Base-by-base conservation (phyloP, 228 moss, liverwort and hornwort genomes). In the Sphagnum magellanicum region DNA sequence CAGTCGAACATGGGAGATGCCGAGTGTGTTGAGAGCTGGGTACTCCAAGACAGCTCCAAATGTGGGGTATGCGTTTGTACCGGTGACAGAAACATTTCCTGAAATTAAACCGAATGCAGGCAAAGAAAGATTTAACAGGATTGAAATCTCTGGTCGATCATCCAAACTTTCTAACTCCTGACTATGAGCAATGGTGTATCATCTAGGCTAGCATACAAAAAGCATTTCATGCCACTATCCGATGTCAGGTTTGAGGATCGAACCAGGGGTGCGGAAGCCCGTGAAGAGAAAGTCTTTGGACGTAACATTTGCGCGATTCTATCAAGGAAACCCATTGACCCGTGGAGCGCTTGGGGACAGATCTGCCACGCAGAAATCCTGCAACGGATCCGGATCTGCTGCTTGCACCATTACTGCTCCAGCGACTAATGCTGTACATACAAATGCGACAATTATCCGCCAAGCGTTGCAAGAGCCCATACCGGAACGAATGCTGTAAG, bases 331-430 rank as follows among this genome's bases (percentile, higher is more conserved):
- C 46, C 10, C 10, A 59, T 51, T 78, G 81, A 63, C 16, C 6
- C 6, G 12, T 16, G 5, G 9, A 6, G 12, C 61, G 16, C 6
- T 13, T 6, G 11, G 11, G n/a, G 62, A 62, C 4, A 62, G 8
- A 17, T 78, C 51, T 5, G 82, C 80, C 0, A 86, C 64, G 6
- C 86, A 86, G 47, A 75, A 86, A 6, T 80, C 83, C 52, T 86
- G 86, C 76, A 86, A 6, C 0, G 86, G 78, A 68, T 86, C 80
- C 0, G 83, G 83, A 63, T 86, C 62, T 55, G 53, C 53, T 55
- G 53, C 53, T 55, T 55, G 53, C 12, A 55, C 53, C 9, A 55
- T 55, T 12, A 55, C 32, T 32, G 32, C 32, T 32, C 32, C 32
- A 32, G 32, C 32, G 32, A 32, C 32, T 32, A 32, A 32, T 1